Base-by-base conservation (phyloP, 1,284 basidiomycete genomes). In the Ustilago bromivora region DNA sequence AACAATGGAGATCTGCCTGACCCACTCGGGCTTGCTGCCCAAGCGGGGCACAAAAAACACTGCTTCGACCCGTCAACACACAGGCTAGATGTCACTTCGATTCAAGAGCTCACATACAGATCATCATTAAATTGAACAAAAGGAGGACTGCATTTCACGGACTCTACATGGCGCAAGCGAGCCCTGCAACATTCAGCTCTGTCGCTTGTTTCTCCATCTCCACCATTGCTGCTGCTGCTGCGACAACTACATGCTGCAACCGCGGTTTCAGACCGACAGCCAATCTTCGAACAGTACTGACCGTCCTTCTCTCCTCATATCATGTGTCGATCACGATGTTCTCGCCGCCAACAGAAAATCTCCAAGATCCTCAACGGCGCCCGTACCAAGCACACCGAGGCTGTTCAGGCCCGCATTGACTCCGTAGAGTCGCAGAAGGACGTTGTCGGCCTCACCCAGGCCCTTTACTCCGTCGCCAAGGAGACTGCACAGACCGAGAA, bases 371-470 rank as follows among this genome's bases (percentile, higher is more conserved):
- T 98, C 76, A 91, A 95, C 86, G 88, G 89, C 79, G 92, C 96
- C 28, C 93, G 96, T 72, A 88, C 91, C 17, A 92, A 94, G 86
- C 97, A 99, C 90, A 97, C 95, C 64, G 90, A 93, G 84, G 94
- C 95, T 67, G 95, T 99, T 82, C 92, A 95, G 88, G 91, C 92
- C 84, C 94, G 96, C 85, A 98, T 99, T 88, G 90, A 91, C 87
- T 92, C 92, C 68, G 96, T 99, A 79, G 91, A 91, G 70, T 90
- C 95, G 88, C 93, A 98, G 91, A 95, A 95, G 89, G 95, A 97
- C 86, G 95, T 97, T 80, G 94, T 95, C 69, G 90, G 91, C 68
- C 89, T 97, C 78, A 98, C 96, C 70, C 89, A 96, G 88, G 91
- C 91, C 66, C 92, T 99, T 84, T 99, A 98, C 87, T 89, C 92